Percentiles rank a stretch among this genome's conserved stretches.
These are phyloP conservation scores for Hypoxylon crocopeplum DNA, from an alignment of 495 filamentous ascomycete genomes.

Conservation along the genomic window DNA sequence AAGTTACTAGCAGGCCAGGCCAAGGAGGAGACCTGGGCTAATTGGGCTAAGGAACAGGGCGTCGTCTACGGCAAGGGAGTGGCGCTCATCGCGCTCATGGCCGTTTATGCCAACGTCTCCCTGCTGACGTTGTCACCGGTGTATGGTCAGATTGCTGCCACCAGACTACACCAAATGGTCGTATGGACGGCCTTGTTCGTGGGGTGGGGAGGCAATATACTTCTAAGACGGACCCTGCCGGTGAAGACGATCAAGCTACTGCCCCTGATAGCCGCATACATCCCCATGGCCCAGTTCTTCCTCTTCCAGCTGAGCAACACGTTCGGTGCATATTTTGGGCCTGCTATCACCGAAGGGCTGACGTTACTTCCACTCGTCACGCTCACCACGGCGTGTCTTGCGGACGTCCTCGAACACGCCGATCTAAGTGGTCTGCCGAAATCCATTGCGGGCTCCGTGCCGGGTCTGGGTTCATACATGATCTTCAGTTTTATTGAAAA, in stretches of 20 bases:
- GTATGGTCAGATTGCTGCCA: slow-evolving; percentile 80
- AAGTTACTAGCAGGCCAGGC: slow-evolving; percentile 57
- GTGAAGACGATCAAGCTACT: slow-evolving; percentile 55
- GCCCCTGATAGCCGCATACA: slow-evolving; percentile 75
- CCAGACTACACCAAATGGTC: slow-evolving; percentile 72
- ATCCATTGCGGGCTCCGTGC: slow-evolving; percentile 61
- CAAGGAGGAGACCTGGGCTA: slow-evolving; percentile 51
- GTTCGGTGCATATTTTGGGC: slow-evolving; percentile 73
- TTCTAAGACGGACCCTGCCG: slow-evolving; percentile 49
- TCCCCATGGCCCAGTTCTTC: slow-evolving; percentile 72
- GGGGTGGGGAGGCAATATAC: slow-evolving; percentile 66
- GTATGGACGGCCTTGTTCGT: slow-evolving; percentile 66
- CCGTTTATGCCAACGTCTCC: slow-evolving; percentile 75
- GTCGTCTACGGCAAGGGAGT: slow-evolving; percentile 47
- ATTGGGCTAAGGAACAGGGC: slow-evolving; percentile 43
- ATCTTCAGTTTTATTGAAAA: slow-evolving; percentile 68
- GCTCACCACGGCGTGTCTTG: slow-evolving; percentile 69
- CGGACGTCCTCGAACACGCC: slow-evolving; percentile 64
- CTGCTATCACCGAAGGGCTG: slow-evolving; percentile 72
- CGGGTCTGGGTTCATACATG: slow-evolving; percentile 66
- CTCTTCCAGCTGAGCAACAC: slow-evolving; percentile 67
- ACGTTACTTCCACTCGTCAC: slow-evolving; percentile 77
- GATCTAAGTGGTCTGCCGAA: slow-evolving; percentile 64
- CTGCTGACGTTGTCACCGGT: slow-evolving; percentile 79
- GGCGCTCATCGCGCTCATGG: slow-evolving; percentile 69